Evolutionary conservation across 495 filamentous ascomycete species (phyloP).

Genomic region (Aspergillus funiculosus): DNA sequence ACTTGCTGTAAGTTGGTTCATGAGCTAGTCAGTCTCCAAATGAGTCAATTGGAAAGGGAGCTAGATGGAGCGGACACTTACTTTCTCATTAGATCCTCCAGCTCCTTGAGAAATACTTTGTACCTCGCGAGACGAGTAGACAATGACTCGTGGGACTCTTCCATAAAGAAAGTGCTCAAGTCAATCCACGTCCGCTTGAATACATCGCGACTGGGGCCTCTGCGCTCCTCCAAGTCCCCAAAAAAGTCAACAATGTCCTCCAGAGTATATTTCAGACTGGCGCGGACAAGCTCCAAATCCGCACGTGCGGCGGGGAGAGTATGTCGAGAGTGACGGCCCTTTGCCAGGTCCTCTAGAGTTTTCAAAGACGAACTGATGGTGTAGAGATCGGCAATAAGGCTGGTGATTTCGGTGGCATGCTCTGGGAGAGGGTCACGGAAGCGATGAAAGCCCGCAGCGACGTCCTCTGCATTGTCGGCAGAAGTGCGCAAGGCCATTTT

Average conservation of each 20-base stretch:
- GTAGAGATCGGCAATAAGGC: constrained; percentile 50
- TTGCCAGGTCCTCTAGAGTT: constrained; percentile 36
- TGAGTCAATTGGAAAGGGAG: constrained; percentile 1
- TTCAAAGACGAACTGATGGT: constrained; percentile 47
- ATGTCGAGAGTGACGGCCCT: constrained; percentile 28
- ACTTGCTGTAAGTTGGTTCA: constrained; percentile 23
- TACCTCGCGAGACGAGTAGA: constrained; percentile 50
- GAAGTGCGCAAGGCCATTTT: constrained; percentile 45
- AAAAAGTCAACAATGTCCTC: constrained; percentile 50
- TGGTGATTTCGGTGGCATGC: constrained; percentile 49
- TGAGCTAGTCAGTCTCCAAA: neutral
- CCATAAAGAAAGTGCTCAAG: constrained; percentile 43
- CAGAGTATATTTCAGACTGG: constrained; percentile 49
- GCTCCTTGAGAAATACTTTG: constrained; percentile 43
- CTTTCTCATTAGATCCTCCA: constrained; percentile 44
- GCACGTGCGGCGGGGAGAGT: constrained; percentile 30
- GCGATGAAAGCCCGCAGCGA: constrained; percentile 45
- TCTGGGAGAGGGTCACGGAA: constrained; percentile 50
- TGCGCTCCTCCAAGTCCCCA: constrained; percentile 36
- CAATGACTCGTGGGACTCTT: constrained; percentile 46
- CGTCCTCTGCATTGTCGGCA: constrained; percentile 48
- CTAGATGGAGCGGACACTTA: constrained; percentile 22
- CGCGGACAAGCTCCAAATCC: constrained; percentile 42
- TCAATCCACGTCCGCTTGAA: constrained; percentile 51
- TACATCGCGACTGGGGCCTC: constrained; percentile 29